Conservation (phyloP, 257 asterid species). For the Solanum pennellii region DNA sequence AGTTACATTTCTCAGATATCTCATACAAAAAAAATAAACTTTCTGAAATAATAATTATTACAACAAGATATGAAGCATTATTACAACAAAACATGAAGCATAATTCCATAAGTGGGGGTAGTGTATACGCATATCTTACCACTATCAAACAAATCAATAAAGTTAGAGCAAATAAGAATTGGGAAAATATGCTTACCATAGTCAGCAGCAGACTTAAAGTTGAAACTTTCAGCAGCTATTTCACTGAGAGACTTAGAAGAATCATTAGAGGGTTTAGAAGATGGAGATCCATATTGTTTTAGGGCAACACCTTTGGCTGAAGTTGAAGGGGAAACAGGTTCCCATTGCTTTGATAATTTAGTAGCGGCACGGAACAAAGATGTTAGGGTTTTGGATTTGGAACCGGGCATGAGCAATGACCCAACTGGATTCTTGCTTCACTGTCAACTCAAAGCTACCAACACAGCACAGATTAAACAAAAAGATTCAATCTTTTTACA, state of each 20-base stretch:
- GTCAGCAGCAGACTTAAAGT: constrained; percentile 15
- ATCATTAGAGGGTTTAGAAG: not conserved
- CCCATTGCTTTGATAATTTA: constrained; percentile 5
- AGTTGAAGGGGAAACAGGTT: not conserved
- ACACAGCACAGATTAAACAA: not conserved
- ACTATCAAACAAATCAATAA: not conserved
- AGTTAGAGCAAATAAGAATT: not conserved
- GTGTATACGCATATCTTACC: not conserved
- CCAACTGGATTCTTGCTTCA: not conserved
- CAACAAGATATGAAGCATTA: not conserved
- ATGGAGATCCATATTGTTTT: constrained; percentile 23
- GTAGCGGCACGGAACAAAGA: constrained; percentile 37
- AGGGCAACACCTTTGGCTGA: constrained; percentile 20
- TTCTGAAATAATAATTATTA: not conserved
- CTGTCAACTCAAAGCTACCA: not conserved
- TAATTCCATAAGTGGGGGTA: not conserved
- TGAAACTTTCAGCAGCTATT: constrained; percentile 20
- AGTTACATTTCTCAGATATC: not conserved
- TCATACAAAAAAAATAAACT: not conserved
- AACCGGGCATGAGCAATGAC: constrained; percentile 28
- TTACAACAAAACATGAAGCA: not conserved
- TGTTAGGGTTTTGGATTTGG: constrained; percentile 36
- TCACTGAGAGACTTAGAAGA: constrained; percentile 13
- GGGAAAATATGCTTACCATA: constrained; percentile 24
- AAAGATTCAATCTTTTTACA: not conserved